Percentiles rank a stretch among this genome's conserved stretches.
Evolutionary conservation across 164 flowering plant species (phyloP).

Genomic region (Akebia trifoliata): DNA sequence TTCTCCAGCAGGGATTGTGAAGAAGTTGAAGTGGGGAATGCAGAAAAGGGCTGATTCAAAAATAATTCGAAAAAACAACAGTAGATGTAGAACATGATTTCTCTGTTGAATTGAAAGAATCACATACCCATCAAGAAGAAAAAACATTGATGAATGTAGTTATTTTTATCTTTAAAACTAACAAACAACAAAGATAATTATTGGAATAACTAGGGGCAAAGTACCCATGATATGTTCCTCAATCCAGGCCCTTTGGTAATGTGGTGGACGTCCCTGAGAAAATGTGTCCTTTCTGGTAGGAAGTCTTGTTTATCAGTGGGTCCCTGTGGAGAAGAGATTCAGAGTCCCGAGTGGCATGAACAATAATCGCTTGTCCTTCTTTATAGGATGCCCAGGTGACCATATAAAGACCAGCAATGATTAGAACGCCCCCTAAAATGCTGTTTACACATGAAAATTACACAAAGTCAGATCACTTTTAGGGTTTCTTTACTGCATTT

Average conservation of each 20-base stretch:
- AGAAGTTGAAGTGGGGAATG: too few relatives aligned
- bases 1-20: too few relatives aligned
- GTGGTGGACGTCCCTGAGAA: constrained; percentile 44
- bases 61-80: too few relatives aligned
- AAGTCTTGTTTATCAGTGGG: constrained; percentile 26
- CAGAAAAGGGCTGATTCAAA: too few relatives aligned
- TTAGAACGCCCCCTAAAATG: constrained; percentile 69
- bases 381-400: constrained; percentile 93
- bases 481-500: too few relatives aligned
- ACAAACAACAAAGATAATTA: too few relatives aligned
- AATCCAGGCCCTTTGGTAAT: constrained; percentile 43
- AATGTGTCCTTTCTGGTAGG: constrained; percentile 48
- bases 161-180: too few relatives aligned
- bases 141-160: too few relatives aligned
- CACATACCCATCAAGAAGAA: too few relatives aligned
- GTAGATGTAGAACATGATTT: too few relatives aligned
- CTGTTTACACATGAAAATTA: constrained; percentile 35
- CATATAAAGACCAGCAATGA: constrained; percentile 82
- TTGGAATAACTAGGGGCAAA: too few relatives aligned
- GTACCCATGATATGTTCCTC: constrained; percentile 16
- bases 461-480: constrained; percentile 10
- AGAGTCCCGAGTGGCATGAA: constrained; percentile 24
- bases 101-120: too few relatives aligned
- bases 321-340: constrained; percentile 57
- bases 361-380: constrained; percentile 39